A percentile compares a stretch with the other conserved stretches of the same genome.
Conservation (phyloP, 106 monocot genomes). For the Alisma plantagoaquatica region DNA sequence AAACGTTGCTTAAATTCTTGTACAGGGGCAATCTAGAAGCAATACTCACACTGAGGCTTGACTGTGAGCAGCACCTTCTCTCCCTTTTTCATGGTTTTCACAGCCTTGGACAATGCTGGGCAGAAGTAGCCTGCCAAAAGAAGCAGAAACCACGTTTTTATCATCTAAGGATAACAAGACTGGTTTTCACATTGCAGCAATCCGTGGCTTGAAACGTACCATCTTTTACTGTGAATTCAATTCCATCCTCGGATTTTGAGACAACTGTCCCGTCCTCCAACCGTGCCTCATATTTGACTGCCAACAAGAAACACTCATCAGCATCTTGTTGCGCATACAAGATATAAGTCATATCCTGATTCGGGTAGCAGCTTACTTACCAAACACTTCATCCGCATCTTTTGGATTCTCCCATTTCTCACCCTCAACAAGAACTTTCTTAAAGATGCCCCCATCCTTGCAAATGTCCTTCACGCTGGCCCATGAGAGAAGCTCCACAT, state of each 20-base stretch:
- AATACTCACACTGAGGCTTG: conserved; percentile 60
- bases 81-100: conserved; percentile 71
- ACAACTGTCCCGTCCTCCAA: conserved; percentile 63
- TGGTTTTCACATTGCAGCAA: too few relatives aligned
- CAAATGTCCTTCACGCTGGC: conserved; percentile 64
- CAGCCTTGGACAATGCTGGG: conserved; percentile 55
- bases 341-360: neutral
- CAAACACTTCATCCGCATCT: conserved; percentile 69
- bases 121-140: conserved; percentile 37
- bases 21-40: neutral
- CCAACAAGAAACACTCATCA: neutral
- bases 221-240: conserved; percentile 74
- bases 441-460: conserved; percentile 68
- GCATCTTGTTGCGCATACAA: neutral
- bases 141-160: too few relatives aligned
- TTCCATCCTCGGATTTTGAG: conserved; percentile 59
- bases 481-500: conserved; percentile 76
- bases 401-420: conserved; percentile 85
- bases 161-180: too few relatives aligned
- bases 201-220: conserved; percentile 42
- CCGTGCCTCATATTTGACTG: conserved; percentile 72
- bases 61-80: conserved; percentile 74
- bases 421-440: conserved; percentile 57
- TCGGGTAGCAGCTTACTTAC: too few relatives aligned
- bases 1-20: neutral